Conservation (phyloP, 441 rosid species). For the Cnidoscolus chayamansa region DNA sequence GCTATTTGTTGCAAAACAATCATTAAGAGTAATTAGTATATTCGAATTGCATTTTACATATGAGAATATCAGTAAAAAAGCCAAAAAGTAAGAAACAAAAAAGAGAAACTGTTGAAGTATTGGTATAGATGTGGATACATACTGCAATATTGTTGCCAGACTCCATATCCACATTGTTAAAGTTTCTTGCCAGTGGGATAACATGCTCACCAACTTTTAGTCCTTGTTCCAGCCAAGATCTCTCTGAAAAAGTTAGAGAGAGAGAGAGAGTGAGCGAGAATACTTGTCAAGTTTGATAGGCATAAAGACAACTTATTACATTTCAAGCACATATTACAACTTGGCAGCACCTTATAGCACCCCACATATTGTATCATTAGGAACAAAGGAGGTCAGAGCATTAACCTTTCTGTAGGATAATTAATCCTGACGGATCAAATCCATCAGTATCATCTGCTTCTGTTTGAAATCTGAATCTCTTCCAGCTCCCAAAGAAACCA, state of each 20-base stretch:
- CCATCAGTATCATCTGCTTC: conserved; percentile 87
- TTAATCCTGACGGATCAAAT: conserved; percentile 87
- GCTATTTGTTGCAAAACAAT: background rate
- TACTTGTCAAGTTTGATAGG: background rate
- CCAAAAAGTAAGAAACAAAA: background rate
- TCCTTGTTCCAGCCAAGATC: conserved; percentile 91
- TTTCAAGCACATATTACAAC: background rate
- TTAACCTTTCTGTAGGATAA: conserved; percentile 83
- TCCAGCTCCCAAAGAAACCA: conserved; percentile 93
- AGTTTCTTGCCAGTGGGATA: conserved; percentile 86
- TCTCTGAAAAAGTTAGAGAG: conserved; percentile 40
- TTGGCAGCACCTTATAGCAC: background rate
- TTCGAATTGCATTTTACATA: background rate
- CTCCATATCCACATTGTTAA: conserved; percentile 69
- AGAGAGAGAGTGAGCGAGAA: background rate
- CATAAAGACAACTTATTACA: background rate
- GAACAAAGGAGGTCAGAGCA: conserved; percentile 2
- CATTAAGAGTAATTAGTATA: background rate
- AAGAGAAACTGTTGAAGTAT: background rate
- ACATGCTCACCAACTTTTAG: conserved; percentile 83
- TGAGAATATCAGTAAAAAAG: background rate
- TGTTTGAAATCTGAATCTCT: conserved; percentile 73
- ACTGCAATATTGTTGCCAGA: conserved; percentile 48
- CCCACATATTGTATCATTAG: background rate
- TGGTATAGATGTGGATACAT: conserved; percentile 24